Evolutionary conservation across 805 yeast genomes (phyloP).

Genomic region (Allodekkera sacchari): DNA sequence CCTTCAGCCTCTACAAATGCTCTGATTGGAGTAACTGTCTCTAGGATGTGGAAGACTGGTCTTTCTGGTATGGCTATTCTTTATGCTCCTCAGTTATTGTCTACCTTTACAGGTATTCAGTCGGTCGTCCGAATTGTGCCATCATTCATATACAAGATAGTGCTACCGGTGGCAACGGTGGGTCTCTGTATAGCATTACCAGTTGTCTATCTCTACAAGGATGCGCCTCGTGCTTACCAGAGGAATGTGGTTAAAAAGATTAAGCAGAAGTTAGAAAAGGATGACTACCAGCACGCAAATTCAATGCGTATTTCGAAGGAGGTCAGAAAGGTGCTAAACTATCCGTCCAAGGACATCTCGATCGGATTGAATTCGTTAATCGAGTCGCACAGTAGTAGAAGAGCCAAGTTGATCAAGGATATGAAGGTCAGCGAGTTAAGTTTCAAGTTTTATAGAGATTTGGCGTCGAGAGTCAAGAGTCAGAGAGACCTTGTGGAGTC

Average conservation of each 20-base stretch:
- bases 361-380: conserved; percentile 57
- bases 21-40: conserved; percentile 13
- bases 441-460: conserved; percentile 40
- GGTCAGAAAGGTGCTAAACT: conserved; percentile 69
- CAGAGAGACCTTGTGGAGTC: conserved; percentile 13
- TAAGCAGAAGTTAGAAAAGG: conserved; percentile 46
- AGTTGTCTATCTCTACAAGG: conserved; percentile 50
- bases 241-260: conserved; percentile 72
- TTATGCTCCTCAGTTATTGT: conserved; percentile 22
- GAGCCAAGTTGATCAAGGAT: conserved; percentile 44
- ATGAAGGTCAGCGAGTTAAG: conserved; percentile 51
- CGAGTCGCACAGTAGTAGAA: conserved; percentile 51
- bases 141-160: conserved; percentile 12
- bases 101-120: conserved; percentile 23
- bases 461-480: conserved; percentile 22
- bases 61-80: conserved; percentile 17
- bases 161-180: conserved; percentile 25
- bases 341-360: conserved; percentile 77
- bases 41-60: conserved; percentile 20
- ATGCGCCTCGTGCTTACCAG: conserved; percentile 86
- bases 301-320: conserved; percentile 75
- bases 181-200: conserved; percentile 28
- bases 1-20: conserved; percentile 29
- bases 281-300: conserved; percentile 74
- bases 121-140: conserved; percentile 23